A percentile compares a stretch with the other conserved stretches of the same genome.
Conservation (phyloP, 2,329 filamentous ascomycete species). For the Calonectria pteridis region DNA sequence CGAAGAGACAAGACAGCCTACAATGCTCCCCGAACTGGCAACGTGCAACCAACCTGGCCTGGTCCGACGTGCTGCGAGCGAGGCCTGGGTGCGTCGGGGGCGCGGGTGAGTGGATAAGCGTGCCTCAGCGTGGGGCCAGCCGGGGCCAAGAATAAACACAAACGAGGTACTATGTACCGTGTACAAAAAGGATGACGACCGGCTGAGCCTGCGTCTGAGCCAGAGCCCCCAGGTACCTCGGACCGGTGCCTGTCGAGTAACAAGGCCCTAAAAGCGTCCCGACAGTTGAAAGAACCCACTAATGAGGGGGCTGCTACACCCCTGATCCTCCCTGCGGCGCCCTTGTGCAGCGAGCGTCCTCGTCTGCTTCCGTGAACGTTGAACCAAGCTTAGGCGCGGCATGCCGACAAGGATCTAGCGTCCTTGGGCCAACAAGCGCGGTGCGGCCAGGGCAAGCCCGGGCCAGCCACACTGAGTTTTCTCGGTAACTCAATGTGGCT, state of each 20-base stretch:
- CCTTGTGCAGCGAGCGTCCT: conserved; percentile 28
- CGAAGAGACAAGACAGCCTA: conserved; percentile 3
- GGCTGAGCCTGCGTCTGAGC: background rate
- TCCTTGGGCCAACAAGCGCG: conserved; percentile 32
- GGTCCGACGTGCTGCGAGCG: conserved; percentile 22
- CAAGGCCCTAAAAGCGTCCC: background rate
- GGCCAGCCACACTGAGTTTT: conserved; percentile 44
- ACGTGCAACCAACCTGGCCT: conserved; percentile 40
- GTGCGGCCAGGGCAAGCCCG: conserved; percentile 35
- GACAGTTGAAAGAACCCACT: conserved; percentile 10
- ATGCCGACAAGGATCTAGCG: conserved; percentile 45
- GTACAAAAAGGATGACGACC: background rate
- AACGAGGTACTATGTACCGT: conserved; percentile 14
- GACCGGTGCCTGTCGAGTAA: conserved; percentile 11
- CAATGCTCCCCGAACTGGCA: conserved; percentile 37
- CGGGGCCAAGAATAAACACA: conserved; percentile 26
- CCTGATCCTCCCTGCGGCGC: conserved; percentile 28
- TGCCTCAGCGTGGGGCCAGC: conserved; percentile 17
- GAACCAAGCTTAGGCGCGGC: conserved; percentile 48
- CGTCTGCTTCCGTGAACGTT: conserved; percentile 43
- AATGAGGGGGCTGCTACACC: conserved; percentile 6
- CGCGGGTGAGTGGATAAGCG: conserved; percentile 26
- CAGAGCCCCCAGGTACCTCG: background rate
- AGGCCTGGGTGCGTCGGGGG: conserved; percentile 25
- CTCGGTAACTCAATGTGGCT: conserved; percentile 19